Percentiles rank a stretch among this genome's conserved stretches.
Evolutionary conservation across 2,329 filamentous ascomycete species (phyloP).

Genomic region (Pezicula neosporulosa): DNA sequence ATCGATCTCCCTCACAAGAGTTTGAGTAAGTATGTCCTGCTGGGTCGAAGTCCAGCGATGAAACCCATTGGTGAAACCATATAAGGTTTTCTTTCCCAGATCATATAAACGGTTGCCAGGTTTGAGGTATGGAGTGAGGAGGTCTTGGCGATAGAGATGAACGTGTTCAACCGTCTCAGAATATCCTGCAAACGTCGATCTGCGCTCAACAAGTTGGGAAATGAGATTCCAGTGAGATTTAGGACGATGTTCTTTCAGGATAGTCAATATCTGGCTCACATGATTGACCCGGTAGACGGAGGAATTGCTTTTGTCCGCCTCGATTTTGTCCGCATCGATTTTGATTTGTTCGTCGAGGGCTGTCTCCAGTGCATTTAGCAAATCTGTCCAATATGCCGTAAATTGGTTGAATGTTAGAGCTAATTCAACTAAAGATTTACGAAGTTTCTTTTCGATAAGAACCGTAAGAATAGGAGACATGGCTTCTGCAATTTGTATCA

Average conservation of each 20-base stretch:
- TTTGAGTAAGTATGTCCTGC: conserved; percentile 3
- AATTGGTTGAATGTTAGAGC: conserved; percentile 1
- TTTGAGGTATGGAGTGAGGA: conserved; percentile 3
- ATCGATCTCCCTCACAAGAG: conserved; percentile 6
- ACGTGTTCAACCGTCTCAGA: conserved; percentile 3
- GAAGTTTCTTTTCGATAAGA: conserved; percentile 3
- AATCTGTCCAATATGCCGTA: conserved; percentile 6
- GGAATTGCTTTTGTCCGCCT: no score
- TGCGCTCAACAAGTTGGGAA: background rate
- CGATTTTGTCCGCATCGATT: no score
- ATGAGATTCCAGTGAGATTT: no score
- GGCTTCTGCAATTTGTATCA: conserved; percentile 1
- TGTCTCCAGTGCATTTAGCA: conserved; percentile 5
- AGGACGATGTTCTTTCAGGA: no score
- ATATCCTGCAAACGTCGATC: background rate
- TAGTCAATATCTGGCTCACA: no score
- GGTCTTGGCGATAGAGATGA: conserved; percentile 4
- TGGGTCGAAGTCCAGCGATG: conserved; percentile 10
- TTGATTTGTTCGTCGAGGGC: background rate
- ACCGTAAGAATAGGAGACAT: conserved; percentile 3
- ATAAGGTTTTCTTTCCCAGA: background rate
- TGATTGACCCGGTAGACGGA: no score
- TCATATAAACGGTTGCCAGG: background rate
- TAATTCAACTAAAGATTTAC: background rate
- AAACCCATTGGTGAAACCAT: background rate